phyloP scores from a whole-genome alignment of 2,329 filamentous ascomycete species.

The Nannizziopsis arthrosporioides region DNA sequence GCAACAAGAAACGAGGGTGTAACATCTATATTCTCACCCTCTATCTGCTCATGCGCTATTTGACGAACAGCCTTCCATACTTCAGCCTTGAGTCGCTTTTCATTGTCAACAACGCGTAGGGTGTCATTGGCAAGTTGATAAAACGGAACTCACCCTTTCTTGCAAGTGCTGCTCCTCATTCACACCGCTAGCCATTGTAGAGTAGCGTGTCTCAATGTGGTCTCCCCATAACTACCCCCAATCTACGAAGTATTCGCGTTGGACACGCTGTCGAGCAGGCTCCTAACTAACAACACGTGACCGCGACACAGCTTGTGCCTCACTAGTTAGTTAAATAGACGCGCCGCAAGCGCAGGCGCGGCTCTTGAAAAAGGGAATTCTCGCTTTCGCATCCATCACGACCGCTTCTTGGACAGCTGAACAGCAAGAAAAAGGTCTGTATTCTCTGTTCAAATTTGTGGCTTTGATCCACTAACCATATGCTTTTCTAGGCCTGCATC shows the following conservation, averaged over 20 bases:
- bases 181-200: background rate
- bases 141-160: background rate
- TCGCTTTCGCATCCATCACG: no score
- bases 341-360: background rate
- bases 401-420: no score
- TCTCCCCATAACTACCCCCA: no score
- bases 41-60: conserved; percentile 75
- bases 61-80: conserved; percentile 76
- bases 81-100: conserved; percentile 58
- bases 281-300: no score
- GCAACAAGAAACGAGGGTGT: conserved; percentile 84
- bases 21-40: conserved; percentile 64
- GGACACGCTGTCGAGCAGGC: no score
- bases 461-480: no score
- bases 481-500: no score
- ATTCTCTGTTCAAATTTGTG: no score
- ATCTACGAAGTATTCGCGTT: no score
- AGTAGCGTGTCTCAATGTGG: background rate
- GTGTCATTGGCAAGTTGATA: background rate
- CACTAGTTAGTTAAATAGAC: background rate
- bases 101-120: background rate
- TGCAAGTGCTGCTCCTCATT: conserved; percentile 2
- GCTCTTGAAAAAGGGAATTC: background rate
- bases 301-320: background rate
- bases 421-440: no score